Conservation (phyloP, 2,329 filamentous ascomycete genomes). For the Neofusicoccum kwambonambiense region DNA sequence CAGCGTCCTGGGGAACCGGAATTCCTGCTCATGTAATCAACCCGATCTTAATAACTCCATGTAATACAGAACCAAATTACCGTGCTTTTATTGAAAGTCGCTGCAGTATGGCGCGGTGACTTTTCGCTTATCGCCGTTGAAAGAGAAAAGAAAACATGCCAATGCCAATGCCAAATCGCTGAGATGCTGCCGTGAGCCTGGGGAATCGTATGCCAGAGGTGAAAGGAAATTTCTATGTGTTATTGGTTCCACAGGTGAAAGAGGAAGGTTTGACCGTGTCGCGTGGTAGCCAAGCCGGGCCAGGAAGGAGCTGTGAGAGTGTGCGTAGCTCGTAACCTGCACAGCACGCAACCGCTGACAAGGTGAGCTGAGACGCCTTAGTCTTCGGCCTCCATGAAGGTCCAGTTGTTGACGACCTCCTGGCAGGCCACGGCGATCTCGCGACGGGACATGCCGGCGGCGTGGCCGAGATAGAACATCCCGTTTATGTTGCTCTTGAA, state of each 20-base stretch:
- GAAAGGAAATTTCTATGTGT: neutral
- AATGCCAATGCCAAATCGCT: neutral
- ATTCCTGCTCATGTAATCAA: too few relatives aligned
- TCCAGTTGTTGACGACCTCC: neutral
- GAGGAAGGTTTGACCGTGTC: neutral
- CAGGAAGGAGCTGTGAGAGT: too few relatives aligned
- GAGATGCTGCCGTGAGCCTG: neutral
- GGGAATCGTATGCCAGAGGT: neutral
- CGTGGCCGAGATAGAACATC: conserved; percentile 1
- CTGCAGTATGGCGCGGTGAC: too few relatives aligned
- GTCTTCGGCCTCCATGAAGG: neutral
- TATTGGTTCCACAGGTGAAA: too few relatives aligned
- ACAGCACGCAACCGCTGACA: neutral
- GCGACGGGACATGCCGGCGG: neutral
- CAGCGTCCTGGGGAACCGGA: too few relatives aligned
- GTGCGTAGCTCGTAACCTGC: neutral
- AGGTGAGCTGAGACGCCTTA: neutral
- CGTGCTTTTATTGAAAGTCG: neutral
- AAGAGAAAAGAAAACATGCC: neutral
- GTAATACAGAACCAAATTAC: neutral
- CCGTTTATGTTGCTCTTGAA: conserved; percentile 9
- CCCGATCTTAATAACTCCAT: neutral
- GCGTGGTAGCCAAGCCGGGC: too few relatives aligned
- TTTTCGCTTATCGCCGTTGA: neutral
- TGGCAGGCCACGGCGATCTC: neutral